These are phyloP conservation scores for Psidium guajava DNA, from an alignment of 345 rosid genomes.

Conservation along the genomic window DNA sequence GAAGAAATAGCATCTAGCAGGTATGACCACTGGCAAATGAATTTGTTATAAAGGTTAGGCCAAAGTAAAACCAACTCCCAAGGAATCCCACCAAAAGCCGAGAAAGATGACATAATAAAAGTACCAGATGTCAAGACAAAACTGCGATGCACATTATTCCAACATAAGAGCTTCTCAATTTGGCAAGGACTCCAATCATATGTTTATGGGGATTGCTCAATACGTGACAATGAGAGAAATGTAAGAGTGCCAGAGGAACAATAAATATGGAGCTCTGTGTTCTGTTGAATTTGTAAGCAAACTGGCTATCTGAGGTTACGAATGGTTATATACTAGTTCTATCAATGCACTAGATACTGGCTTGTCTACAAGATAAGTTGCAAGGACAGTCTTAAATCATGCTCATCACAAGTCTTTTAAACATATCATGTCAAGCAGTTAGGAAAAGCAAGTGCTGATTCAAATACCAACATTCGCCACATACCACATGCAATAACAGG, in stretches of 20 bases:
- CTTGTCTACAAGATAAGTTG: background rate
- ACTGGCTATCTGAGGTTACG: background rate
- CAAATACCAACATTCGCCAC: background rate
- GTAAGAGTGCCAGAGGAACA: background rate
- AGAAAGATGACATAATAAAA: background rate
- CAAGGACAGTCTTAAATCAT: background rate
- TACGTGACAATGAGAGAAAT: background rate
- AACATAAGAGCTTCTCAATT: background rate
- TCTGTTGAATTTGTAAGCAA: background rate
- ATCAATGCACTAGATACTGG: background rate
- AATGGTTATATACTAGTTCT: background rate
- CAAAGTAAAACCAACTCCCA: background rate
- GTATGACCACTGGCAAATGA: background rate
- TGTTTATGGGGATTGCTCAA: background rate
- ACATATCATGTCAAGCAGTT: background rate
- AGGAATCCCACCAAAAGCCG: background rate
- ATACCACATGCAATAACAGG: slow-evolving; percentile 83
- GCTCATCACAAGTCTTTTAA: background rate
- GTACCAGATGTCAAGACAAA: background rate
- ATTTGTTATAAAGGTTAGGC: background rate
- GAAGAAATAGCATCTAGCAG: background rate
- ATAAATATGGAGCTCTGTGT: background rate
- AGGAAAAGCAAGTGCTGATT: background rate
- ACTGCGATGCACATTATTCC: background rate
- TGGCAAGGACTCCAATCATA: background rate